Conservation (phyloP, 163 green algal genomes). For the Chloromonas sp. region DNA sequence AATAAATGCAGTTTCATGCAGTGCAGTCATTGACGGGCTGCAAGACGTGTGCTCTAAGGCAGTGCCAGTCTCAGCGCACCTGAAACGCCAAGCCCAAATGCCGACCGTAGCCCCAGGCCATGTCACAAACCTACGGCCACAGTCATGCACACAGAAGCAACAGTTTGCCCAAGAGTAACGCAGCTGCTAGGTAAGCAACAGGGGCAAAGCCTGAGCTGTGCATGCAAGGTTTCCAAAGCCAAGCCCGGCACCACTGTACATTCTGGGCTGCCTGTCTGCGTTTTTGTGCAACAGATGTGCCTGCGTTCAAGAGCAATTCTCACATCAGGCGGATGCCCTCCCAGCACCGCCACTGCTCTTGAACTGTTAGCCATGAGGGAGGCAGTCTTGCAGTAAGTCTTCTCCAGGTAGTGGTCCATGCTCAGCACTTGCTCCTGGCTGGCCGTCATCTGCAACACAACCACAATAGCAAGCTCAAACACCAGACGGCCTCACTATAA, state of each 20-base stretch:
- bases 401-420: conserved; percentile 86
- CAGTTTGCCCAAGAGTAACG: too few relatives aligned
- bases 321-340: conserved; percentile 41
- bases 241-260: too few relatives aligned
- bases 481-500: too few relatives aligned
- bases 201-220: too few relatives aligned
- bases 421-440: conserved; percentile 54
- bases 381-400: conserved; percentile 97
- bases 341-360: conserved; percentile 75
- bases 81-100: conserved; percentile 84
- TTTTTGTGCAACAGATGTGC: too few relatives aligned
- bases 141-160: not conserved
- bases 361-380: conserved; percentile 89
- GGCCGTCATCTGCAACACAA: conserved; percentile 75
- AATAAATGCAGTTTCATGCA: not conserved
- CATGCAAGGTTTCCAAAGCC: too few relatives aligned
- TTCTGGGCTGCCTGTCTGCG: too few relatives aligned
- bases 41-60: not conserved
- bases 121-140: conserved; percentile 33
- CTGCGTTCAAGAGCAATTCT: too few relatives aligned
- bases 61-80: conserved; percentile 16
- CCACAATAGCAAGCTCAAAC: not conserved
- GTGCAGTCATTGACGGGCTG: too few relatives aligned
- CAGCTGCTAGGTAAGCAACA: too few relatives aligned
- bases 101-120: conserved; percentile 67